Conservation (phyloP, 2,329 filamentous ascomycete species). For the Phaeosphaeria sp. region DNA sequence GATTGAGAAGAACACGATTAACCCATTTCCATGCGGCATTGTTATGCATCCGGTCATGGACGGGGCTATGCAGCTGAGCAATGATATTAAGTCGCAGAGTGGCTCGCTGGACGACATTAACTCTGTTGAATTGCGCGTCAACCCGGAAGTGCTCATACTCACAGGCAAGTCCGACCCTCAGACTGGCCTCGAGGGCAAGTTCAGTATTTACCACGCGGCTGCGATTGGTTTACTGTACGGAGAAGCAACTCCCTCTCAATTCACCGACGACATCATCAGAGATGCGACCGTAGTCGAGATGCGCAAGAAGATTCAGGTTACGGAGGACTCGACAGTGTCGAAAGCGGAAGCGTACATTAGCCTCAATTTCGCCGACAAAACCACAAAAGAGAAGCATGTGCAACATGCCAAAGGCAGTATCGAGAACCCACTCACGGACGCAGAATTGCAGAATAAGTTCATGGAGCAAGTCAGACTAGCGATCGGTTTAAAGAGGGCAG, state of each 20-base stretch:
- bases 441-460: constrained; percentile 58
- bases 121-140: constrained; percentile 54
- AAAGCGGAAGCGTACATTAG: constrained; percentile 54
- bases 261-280: constrained; percentile 57
- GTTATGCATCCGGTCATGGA: constrained; percentile 65
- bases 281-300: constrained; percentile 51
- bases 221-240: constrained; percentile 60
- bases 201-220: constrained; percentile 63
- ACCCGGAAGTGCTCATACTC: constrained; percentile 61
- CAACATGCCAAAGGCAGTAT: constrained; percentile 60
- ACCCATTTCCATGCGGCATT: constrained; percentile 65
- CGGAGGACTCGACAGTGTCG: constrained; percentile 48
- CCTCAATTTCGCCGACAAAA: constrained; percentile 49
- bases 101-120: constrained; percentile 54
- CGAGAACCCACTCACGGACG: constrained; percentile 56
- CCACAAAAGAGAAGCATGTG: constrained; percentile 54
- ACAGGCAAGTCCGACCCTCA: constrained; percentile 59
- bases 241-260: constrained; percentile 60
- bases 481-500: constrained; percentile 48
- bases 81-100: constrained; percentile 43
- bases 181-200: constrained; percentile 61
- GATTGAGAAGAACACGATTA: constrained; percentile 62
- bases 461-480: constrained; percentile 55
- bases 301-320: constrained; percentile 56
- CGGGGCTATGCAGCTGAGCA: constrained; percentile 56